phyloP scores from a whole-genome alignment of 176 grass and related monocot genomes.

The Phyllostachys edulis region DNA sequence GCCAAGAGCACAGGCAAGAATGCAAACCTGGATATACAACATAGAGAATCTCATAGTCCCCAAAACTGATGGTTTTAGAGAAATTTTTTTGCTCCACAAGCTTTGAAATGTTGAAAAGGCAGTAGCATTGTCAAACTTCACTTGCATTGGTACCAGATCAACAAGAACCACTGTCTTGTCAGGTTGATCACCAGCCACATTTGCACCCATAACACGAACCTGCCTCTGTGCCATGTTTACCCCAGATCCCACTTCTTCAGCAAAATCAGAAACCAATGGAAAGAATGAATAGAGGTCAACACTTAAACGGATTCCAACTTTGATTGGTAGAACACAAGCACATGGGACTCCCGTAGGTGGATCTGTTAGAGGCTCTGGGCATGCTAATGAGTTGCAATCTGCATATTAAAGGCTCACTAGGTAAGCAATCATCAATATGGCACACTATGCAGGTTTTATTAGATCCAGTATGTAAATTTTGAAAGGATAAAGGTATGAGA shows the following conservation, averaged over 20 bases:
- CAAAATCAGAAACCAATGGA: slow-evolving; percentile 85
- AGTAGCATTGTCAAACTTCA: slow-evolving; percentile 67
- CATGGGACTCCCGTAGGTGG: slow-evolving; percentile 73
- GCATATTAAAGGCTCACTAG: slow-evolving; percentile 22
- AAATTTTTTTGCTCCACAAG: slow-evolving; percentile 78
- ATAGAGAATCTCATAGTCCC: slow-evolving; percentile 80
- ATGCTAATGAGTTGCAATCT: slow-evolving; percentile 85
- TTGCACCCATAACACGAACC: slow-evolving; percentile 95
- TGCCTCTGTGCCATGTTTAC: slow-evolving; percentile 71
- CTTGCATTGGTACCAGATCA: slow-evolving; percentile 75
- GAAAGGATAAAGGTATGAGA: not conserved
- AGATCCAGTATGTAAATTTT: not conserved
- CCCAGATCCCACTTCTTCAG: slow-evolving; percentile 73
- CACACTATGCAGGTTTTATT: not conserved
- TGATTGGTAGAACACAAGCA: slow-evolving; percentile 92
- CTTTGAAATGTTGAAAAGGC: slow-evolving; percentile 72
- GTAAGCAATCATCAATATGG: slow-evolving; percentile 13
- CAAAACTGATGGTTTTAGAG: slow-evolving; percentile 61
- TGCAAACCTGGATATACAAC: slow-evolving; percentile 92
- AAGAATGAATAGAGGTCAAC: slow-evolving; percentile 85
- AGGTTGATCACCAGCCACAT: slow-evolving; percentile 75
- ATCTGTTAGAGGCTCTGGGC: slow-evolving; percentile 77
- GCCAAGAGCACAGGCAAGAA: not conserved
- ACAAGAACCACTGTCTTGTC: slow-evolving; percentile 84
- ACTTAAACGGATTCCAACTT: slow-evolving; percentile 80